Evolutionary conservation across 306 rosid species (phyloP).

Genomic region (Dalbergia cultrata): DNA sequence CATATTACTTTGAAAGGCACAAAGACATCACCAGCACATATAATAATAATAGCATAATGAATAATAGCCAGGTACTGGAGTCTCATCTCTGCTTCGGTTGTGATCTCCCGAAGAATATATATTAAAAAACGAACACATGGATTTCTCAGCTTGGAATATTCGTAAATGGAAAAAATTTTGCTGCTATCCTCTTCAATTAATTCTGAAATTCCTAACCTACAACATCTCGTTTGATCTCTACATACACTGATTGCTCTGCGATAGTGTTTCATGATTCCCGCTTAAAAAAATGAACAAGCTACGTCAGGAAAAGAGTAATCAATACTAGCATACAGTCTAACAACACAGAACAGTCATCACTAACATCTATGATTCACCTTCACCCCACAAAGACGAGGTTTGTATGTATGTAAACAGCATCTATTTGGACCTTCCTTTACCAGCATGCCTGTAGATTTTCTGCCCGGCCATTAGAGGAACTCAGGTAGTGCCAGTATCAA

Average conservation of each 20-base stretch:
- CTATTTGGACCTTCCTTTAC: constrained; percentile 4
- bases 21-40: no score
- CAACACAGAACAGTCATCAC: background rate
- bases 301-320: background rate
- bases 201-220: background rate
- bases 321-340: constrained; percentile 2
- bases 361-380: background rate
- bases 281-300: background rate
- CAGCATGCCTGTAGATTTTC: background rate
- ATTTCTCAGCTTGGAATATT: background rate
- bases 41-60: no score
- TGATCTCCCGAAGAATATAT: no score
- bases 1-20: no score
- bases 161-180: background rate
- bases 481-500: no score
- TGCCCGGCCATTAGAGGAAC: background rate
- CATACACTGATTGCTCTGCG: background rate
- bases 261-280: constrained; percentile 2
- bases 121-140: no score
- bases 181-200: background rate
- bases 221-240: background rate
- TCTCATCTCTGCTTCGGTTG: background rate
- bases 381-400: background rate
- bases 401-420: background rate
- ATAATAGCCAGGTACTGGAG: background rate